Conservation (phyloP, 2,329 filamentous ascomycete genomes). For the Teratosphaeria gauchensis region DNA sequence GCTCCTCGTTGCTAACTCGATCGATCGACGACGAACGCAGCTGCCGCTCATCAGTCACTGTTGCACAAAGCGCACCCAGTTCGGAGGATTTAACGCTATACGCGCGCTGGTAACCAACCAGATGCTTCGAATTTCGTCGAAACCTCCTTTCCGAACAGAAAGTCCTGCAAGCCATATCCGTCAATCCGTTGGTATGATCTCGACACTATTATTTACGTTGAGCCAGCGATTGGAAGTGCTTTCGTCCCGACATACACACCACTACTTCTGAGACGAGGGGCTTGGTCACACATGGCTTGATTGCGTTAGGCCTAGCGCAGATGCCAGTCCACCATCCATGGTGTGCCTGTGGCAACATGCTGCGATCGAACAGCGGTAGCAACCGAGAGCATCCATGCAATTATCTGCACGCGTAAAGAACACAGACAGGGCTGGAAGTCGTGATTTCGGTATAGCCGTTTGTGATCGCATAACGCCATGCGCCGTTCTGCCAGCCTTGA, state of each 20-base stretch:
- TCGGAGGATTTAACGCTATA: background rate
- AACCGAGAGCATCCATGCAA: conserved; percentile 8
- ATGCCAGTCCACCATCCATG: conserved; percentile 10
- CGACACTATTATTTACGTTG: conserved; percentile 1
- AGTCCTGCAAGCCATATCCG: conserved; percentile 20
- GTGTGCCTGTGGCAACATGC: background rate
- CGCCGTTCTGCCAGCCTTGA: background rate
- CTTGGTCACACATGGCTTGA: conserved; percentile 17
- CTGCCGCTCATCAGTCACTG: background rate
- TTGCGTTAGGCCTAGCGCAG: conserved; percentile 16
- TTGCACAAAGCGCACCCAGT: background rate
- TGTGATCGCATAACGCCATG: background rate
- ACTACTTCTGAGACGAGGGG: conserved; percentile 15
- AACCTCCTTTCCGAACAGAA: conserved; percentile 8
- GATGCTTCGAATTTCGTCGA: background rate
- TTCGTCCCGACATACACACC: background rate
- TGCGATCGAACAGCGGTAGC: conserved; percentile 6
- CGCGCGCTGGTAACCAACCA: conserved; percentile 12
- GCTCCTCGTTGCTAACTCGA: background rate
- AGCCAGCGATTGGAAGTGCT: conserved; percentile 15
- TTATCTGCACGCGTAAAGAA: background rate
- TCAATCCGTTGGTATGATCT: conserved; percentile 2
- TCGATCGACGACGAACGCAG: background rate
- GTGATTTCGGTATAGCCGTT: background rate
- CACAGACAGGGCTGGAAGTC: background rate